phyloP scores from a whole-genome alignment of 495 filamentous ascomycete species.

The Aspergillus saccharolyticus region DNA sequence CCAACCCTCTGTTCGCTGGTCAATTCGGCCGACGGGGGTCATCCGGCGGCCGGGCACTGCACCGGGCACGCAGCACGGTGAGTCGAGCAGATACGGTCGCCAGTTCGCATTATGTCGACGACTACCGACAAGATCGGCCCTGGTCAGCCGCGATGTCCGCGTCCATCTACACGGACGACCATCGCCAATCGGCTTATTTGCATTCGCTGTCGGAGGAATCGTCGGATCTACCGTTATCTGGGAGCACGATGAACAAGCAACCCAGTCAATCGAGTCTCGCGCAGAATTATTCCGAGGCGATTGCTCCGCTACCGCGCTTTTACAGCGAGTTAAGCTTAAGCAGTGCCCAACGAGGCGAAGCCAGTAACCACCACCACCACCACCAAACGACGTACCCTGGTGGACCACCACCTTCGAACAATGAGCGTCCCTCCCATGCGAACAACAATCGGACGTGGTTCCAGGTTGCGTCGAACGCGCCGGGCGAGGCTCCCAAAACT shows the following conservation, averaged over 20 bases:
- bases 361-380: too few relatives aligned
- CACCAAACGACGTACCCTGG: not conserved
- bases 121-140: conserved; percentile 35
- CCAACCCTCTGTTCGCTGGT: conserved; percentile 41
- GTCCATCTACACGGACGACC: conserved; percentile 40
- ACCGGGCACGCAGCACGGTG: conserved; percentile 33
- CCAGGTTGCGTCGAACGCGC: conserved; percentile 8
- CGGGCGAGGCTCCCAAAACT: not conserved
- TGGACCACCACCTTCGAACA: conserved; percentile 6
- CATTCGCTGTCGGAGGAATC: conserved; percentile 26
- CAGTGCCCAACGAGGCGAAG: conserved; percentile 22
- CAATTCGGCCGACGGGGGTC: conserved; percentile 33
- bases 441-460: conserved; percentile 9
- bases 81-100: conserved; percentile 40
- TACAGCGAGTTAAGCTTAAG: conserved; percentile 37
- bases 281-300: conserved; percentile 39
- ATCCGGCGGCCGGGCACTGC: conserved; percentile 33
- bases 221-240: conserved; percentile 17
- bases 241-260: conserved; percentile 15
- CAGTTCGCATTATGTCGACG: conserved; percentile 32
- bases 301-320: conserved; percentile 41
- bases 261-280: conserved; percentile 38
- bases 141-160: conserved; percentile 36
- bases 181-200: conserved; percentile 23
- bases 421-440: not conserved